A percentile compares a stretch with the other conserved stretches of the same genome.
Evolutionary conservation across 1,139 yeast species (phyloP).

Genomic region (Pichia sp.): DNA sequence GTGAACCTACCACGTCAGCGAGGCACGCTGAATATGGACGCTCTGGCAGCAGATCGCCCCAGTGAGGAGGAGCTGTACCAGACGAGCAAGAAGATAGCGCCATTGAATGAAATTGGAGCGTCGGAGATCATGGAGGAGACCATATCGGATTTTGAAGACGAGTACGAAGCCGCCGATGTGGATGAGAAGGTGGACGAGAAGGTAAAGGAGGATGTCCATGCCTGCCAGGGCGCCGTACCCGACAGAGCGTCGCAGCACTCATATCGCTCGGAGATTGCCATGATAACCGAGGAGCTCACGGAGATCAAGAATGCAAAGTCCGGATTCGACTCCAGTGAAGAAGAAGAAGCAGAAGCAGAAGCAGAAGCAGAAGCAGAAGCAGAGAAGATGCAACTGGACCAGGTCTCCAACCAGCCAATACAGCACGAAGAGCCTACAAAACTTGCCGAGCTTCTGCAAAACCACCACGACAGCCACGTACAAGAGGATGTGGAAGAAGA

Average conservation of each 20-base stretch:
- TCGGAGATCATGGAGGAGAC: neutral
- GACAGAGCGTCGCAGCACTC: neutral
- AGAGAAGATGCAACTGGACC: neutral
- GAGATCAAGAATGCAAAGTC: neutral
- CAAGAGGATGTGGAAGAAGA: neutral
- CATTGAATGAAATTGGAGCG: neutral
- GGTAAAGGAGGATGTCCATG: neutral
- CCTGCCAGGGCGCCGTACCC: neutral
- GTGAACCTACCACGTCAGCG: slow-evolving; percentile 52
- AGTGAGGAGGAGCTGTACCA: neutral
- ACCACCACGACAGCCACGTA: too few relatives aligned
- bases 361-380: neutral
- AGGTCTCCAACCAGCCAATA: too few relatives aligned
- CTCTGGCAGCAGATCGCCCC: slow-evolving; percentile 32
- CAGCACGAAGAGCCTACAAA: too few relatives aligned
- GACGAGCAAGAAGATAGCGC: neutral
- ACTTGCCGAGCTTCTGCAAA: too few relatives aligned
- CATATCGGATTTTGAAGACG: neutral
- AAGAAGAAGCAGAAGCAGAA: neutral
- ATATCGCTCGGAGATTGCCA: neutral
- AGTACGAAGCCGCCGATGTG: neutral
- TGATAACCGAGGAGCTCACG: neutral
- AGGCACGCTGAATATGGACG: slow-evolving; percentile 57
- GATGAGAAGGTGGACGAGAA: neutral
- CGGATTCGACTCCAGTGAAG: neutral